A percentile compares a stretch with the other conserved stretches of the same genome.
Conservation (phyloP, 768 basidiomycete species). For the Boletus barrowsii region DNA sequence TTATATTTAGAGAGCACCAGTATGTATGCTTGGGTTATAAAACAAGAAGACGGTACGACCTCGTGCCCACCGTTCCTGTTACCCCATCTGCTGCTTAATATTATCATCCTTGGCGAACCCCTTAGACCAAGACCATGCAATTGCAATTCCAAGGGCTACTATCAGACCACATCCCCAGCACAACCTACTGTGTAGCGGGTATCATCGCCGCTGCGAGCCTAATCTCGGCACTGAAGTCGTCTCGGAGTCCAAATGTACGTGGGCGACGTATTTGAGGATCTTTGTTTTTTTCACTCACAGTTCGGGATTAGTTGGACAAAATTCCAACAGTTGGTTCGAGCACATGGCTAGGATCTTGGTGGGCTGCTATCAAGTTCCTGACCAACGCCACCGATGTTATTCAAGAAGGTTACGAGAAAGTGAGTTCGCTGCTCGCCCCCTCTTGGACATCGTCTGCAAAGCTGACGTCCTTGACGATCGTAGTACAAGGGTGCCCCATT, state of each 20-base stretch:
- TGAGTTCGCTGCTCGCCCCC: neutral
- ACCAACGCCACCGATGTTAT: conserved; percentile 21
- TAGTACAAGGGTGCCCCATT: conserved; percentile 32
- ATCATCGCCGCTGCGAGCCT: neutral
- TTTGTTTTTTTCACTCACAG: neutral
- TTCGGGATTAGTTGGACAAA: conserved; percentile 17
- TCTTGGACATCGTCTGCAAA: neutral
- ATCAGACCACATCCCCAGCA: neutral
- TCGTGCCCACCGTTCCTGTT: too few species aligned
- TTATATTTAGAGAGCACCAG: too few species aligned
- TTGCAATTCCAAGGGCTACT: neutral
- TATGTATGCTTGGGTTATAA: too few species aligned
- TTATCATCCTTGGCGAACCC: neutral
- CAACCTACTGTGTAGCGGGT: neutral
- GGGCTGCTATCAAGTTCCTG: conserved; percentile 18
- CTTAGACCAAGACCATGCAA: neutral
- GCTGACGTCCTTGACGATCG: neutral
- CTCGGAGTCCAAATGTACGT: conserved; percentile 2
- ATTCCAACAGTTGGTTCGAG: conserved; percentile 33
- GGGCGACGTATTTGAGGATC: too few species aligned
- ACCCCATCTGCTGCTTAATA: too few species aligned
- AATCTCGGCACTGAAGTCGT: neutral
- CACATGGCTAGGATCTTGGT: conserved; percentile 29
- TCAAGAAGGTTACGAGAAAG: conserved; percentile 34
- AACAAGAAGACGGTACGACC: too few species aligned